Base-by-base conservation (phyloP, 345 rosid genomes). In the Lepidium sativum region DNA sequence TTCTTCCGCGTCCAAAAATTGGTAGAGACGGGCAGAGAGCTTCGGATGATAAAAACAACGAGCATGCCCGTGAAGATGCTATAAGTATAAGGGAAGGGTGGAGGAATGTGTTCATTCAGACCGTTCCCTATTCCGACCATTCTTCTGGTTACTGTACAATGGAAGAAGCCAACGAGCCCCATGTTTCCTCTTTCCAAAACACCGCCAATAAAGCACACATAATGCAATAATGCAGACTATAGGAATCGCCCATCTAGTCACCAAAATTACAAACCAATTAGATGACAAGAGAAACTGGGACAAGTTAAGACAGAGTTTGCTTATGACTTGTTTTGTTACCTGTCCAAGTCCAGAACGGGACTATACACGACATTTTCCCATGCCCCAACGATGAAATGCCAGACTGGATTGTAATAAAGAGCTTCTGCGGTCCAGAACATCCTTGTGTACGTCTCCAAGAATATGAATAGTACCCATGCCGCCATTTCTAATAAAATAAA, bases 341-440 rank as follows among this genome's bases (percentile, higher is more conserved):
- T 95, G 86, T 91, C 96, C 74, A 95, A 78, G 78, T 95, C 97
- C 54, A 95, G 89, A 76, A 95, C 42, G 1, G 99, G 99, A 68
- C 88, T 88, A 77, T 95, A 95, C 59, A 95, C 99, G 3, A 95
- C 60, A 8, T 84, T 83, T 76, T 95, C 99, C 99, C 97, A 95
- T 13, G 89, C 72, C 42, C 82, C 83, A 17, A 95, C 95, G 29
- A 95, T 83, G 66, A 88, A 72, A 82, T 95, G 96, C 99, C 97
- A 95, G 64, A 80, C 78, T 7, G 95, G 96, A 54, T 95, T 91
- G 83, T 91, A 95, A 73, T 85, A 95, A 34, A 95, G 96, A 54
- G 96, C 74, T 67, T 95, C 97, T 3, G 97, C 89, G 9, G 99
- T 81, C 99, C 99, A 95, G 62, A 95, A 91, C 95, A 95, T 78